Percentiles rank a stretch among this genome's conserved stretches.
Conservation (phyloP, 345 rosid species). For the Euphorbia lathyris region DNA sequence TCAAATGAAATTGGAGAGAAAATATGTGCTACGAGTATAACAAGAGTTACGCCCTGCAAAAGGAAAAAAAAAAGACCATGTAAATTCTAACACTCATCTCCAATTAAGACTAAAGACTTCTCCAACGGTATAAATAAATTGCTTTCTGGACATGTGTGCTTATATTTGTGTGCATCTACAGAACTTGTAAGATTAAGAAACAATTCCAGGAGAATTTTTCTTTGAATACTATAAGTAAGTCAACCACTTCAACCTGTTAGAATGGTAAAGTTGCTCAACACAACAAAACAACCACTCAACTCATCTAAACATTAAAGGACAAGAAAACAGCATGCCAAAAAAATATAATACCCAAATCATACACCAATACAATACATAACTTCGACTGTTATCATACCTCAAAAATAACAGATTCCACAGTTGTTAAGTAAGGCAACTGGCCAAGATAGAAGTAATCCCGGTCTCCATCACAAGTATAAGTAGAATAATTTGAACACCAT, state of each 20-base stretch:
- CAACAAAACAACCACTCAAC: too few species aligned
- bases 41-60: conserved; percentile 58
- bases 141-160: background rate
- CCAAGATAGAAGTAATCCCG: conserved; percentile 81
- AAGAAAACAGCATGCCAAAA: background rate
- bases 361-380: too few species aligned
- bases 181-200: background rate
- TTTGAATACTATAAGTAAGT: background rate
- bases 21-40: conserved; percentile 54
- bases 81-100: background rate
- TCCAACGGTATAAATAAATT: background rate
- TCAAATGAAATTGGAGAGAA: conserved; percentile 75
- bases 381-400: conserved; percentile 47
- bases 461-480: conserved; percentile 57
- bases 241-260: background rate
- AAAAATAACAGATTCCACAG: conserved; percentile 57
- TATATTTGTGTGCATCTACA: background rate
- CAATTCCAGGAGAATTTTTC: background rate
- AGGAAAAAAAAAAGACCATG: conserved; percentile 16
- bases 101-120: background rate
- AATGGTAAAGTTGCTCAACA: background rate
- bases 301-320: too few species aligned
- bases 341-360: background rate
- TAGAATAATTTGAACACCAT: conserved; percentile 58
- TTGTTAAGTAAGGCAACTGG: conserved; percentile 80